phyloP scores from a whole-genome alignment of 2,329 filamentous ascomycete species.

The Hypomyces rosellus region DNA sequence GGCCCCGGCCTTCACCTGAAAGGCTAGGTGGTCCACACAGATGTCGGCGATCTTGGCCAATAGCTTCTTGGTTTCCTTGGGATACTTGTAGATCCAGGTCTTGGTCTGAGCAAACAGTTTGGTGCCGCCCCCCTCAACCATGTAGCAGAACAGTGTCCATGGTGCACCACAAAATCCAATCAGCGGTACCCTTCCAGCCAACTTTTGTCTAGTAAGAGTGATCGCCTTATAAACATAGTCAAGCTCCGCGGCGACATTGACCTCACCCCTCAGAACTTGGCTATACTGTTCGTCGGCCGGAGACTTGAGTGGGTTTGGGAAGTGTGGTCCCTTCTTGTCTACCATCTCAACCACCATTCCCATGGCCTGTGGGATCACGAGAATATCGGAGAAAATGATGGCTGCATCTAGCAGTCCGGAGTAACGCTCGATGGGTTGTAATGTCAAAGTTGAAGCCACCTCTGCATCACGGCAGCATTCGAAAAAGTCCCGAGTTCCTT shows the following conservation, averaged over 20 bases:
- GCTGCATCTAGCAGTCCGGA: constrained; percentile 87
- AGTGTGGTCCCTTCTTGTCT: constrained; percentile 93
- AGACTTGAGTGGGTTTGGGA: constrained; percentile 73
- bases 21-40: constrained; percentile 88
- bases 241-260: constrained; percentile 79
- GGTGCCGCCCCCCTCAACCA: constrained; percentile 95
- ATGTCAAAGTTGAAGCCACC: constrained; percentile 84
- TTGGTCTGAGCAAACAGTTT: constrained; percentile 93
- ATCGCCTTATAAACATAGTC: constrained; percentile 96
- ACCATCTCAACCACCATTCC: constrained; percentile 99
- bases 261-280: constrained; percentile 65
- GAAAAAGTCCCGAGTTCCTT: constrained; percentile 89
- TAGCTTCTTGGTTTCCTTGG: constrained; percentile 70
- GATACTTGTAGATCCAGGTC: constrained; percentile 92
- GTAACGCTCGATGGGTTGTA: constrained; percentile 91
- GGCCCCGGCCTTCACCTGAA: constrained; percentile 88
- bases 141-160: constrained; percentile 96
- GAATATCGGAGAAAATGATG: constrained; percentile 98
- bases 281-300: constrained; percentile 80
- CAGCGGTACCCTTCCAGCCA: constrained; percentile 80
- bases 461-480: constrained; percentile 92
- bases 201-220: constrained; percentile 80
- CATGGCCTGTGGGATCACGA: constrained; percentile 96
- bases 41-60: constrained; percentile 89
- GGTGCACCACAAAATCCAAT: constrained; percentile 96